Evolutionary conservation across 768 basidiomycete genomes (phyloP), one percentile per base, ranked within the genome.

Genomic region (Lactifluus piperatus): DNA sequence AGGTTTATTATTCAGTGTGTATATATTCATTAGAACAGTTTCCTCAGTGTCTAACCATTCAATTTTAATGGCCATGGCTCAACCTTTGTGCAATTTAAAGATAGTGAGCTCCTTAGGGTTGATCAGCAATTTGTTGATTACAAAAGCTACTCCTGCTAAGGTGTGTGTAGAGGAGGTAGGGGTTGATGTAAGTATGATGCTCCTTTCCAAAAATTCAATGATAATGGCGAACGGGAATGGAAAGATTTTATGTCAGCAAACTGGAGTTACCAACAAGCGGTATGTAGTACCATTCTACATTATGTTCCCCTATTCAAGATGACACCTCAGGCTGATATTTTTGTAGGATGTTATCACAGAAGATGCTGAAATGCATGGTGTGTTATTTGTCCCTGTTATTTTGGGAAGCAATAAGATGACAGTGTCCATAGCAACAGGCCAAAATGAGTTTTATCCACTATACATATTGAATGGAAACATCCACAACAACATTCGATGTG

Each of bases 321-420:
- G 30, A 30, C 9, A 4, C 9, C 30, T 30, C 5, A 30, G 5
- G 9, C 4, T 30, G 4, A 4, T 4, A 30, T 9, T 30, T 30
- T 4, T 4, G 9, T 30, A 30, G 30, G 30, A 30, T 30, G 9
- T 67, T 32, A 34, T 66, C 0, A 50, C 61, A 1, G 16, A 43
- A 18, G 55, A 64, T 30, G 51, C 56, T 5, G 14, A n/a, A 9
- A 58, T 51, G 0, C 60, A 66, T 37, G 46, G 63, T 0, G 7
- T 58, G 3, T 56, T 64, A 55, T 36, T 64, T 20, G 30, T 50
- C 18, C 63, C 60, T 2, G 61, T 68, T n/a, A 57, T 70, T 49
- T 54, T 68, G 10, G 65, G 70, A 0, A 66, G 63, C 24, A 66
- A 70, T 41, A 70, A 70, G 52, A 71, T 69, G 0, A 68, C 67